Evolutionary conservation across 1,139 yeast genomes (phyloP), one percentile per base, ranked within the genome.

Genomic region (Diutina sp.): DNA sequence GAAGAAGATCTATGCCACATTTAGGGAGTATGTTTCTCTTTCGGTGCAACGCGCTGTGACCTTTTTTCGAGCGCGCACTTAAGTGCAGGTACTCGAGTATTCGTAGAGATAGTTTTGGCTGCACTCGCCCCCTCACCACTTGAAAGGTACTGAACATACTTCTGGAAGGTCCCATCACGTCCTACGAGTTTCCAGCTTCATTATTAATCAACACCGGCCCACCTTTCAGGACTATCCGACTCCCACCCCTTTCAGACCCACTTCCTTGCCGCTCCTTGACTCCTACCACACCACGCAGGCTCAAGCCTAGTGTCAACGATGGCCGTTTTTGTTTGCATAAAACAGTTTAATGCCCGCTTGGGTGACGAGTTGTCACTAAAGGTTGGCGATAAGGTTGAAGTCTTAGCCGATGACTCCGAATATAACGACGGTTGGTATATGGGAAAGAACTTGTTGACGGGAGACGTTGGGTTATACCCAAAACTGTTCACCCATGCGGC

Each of bases 391-490:
- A 85, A 83, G 61, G 79, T 95, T 57, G 95, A 90, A 67, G 90
- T 93, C 16, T 79, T 95, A 32, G 90, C 95, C 51, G 97, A 90
- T 68, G 99, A 93, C 69, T 81, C 85, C 60, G 97, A 89, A 65
- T 93, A 87, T 69, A 87, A 89, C 62, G 99, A 93, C 68, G 98
- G 98, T n/a, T 93, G 99, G 99, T 93, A 85, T 65, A 74, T 74
- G 86, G 97, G 98, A 9, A 84, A 85, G 60, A 90, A 91, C 63
- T 68, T 88, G 57, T 67, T 79, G 55, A 84, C 91, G 0, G 80
- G 80, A 55, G 79, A 81, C 58, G 90, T 88, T 11, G 99, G 99
- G 0, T 73, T 93, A 54, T 93, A 90, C 66, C 99, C 99, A 11
- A 87, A 86, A 65, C 82, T 90, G 12, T 93, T 91, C 67, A 88